Evolutionary conservation across 768 basidiomycete genomes (phyloP).

Genomic region (Collybia mongolica): DNA sequence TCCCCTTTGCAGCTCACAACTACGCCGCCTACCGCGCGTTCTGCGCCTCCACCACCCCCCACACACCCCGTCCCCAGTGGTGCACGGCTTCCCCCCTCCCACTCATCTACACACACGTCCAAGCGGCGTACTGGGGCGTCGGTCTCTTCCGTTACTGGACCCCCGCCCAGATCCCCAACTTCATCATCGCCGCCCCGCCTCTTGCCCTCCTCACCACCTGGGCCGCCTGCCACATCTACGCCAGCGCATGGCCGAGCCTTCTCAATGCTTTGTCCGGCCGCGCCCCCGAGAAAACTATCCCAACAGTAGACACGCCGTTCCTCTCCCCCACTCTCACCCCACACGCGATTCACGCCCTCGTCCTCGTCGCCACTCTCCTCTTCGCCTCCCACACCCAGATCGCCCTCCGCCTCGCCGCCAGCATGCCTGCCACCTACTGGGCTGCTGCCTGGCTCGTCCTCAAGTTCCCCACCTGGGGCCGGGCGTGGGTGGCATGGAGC

Average conservation of each 20-base stretch:
- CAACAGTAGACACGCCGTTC: slow-evolving; percentile 17
- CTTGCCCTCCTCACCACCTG: slow-evolving; percentile 40
- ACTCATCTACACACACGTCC: slow-evolving; percentile 79
- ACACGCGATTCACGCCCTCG: slow-evolving; percentile 72
- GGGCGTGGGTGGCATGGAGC: slow-evolving; percentile 75
- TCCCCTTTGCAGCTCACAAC: slow-evolving; percentile 77
- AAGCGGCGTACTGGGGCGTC: slow-evolving; percentile 82
- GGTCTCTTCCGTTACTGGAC: slow-evolving; percentile 91
- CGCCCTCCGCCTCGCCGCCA: slow-evolving; percentile 69
- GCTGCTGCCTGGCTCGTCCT: slow-evolving; percentile 68
- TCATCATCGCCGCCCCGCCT: slow-evolving; percentile 74
- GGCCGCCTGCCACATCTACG: neutral
- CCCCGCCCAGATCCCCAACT: slow-evolving; percentile 80
- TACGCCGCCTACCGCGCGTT: slow-evolving; percentile 62
- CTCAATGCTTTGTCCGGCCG: too few species aligned
- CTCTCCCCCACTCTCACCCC: slow-evolving; percentile 50
- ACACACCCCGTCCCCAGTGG: slow-evolving; percentile 55
- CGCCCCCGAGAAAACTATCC: too few species aligned
- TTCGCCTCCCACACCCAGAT: slow-evolving; percentile 90
- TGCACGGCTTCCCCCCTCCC: slow-evolving; percentile 55
- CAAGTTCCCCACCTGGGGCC: slow-evolving; percentile 45
- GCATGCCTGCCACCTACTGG: slow-evolving; percentile 86
- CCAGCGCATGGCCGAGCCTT: too few species aligned
- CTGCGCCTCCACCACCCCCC: slow-evolving; percentile 41
- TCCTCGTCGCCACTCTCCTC: slow-evolving; percentile 61